Conservation (phyloP, 2,329 filamentous ascomycete genomes). For the Aspergillus amoenus region DNA sequence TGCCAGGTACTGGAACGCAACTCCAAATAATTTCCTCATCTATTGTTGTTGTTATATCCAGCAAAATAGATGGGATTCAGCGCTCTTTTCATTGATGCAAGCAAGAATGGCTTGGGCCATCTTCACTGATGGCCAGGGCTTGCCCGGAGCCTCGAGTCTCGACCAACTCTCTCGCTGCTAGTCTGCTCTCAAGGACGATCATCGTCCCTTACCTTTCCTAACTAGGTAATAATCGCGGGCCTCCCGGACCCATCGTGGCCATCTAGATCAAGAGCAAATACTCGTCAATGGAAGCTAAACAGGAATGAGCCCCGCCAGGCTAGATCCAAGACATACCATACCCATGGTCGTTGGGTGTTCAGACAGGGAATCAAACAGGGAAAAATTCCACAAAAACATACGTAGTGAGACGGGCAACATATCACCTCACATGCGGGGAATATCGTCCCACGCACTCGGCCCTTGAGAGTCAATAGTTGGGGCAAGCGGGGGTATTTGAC, state of each 20-base stretch:
- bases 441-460: constrained; percentile 14
- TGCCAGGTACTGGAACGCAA: background rate
- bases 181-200: constrained; percentile 6
- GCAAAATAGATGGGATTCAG: constrained; percentile 1
- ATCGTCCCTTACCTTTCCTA: constrained; percentile 6
- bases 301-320: constrained; percentile 14
- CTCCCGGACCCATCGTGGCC: background rate
- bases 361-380: constrained; percentile 2
- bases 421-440: constrained; percentile 22
- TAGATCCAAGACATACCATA: background rate
- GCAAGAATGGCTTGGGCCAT: constrained; percentile 10
- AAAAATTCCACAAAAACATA: background rate
- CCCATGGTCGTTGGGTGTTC: constrained; percentile 8
- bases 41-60: constrained; percentile 9
- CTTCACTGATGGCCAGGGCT: constrained; percentile 8
- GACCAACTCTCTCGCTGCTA: constrained; percentile 10
- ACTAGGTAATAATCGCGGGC: background rate
- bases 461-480: constrained; percentile 6
- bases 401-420: constrained; percentile 2
- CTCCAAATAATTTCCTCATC: constrained; percentile 17
- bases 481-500: constrained; percentile 11
- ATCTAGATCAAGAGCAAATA: constrained; percentile 8
- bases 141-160: background rate
- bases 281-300: constrained; percentile 3
- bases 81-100: background rate